These are phyloP conservation scores for Hypericum androsaemum DNA, from an alignment of 345 rosid species.

Conservation along the genomic window DNA sequence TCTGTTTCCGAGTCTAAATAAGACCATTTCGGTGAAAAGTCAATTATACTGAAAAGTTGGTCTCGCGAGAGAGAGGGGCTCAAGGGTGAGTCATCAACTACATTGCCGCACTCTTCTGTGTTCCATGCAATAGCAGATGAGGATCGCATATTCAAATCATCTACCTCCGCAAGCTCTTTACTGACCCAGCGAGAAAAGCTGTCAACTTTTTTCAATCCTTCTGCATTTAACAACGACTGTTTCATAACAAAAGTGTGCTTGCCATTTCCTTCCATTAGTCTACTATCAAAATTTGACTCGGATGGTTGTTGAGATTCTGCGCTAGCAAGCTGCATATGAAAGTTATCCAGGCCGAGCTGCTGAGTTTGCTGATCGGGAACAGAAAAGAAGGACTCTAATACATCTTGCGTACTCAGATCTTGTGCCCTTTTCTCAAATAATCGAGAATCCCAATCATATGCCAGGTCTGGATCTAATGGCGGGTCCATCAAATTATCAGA, in stretches of 20 bases:
- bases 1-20: conserved; percentile 49
- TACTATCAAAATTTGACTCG: conserved; percentile 29
- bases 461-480: conserved; percentile 31
- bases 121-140: conserved; percentile 63
- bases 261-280: conserved; percentile 35
- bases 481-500: conserved; percentile 29
- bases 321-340: conserved; percentile 19
- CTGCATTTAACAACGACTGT: conserved; percentile 43
- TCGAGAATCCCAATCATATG: conserved; percentile 31
- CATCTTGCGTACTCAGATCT: conserved; percentile 18
- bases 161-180: conserved; percentile 74
- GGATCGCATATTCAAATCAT: conserved; percentile 64
- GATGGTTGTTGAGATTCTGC: conserved; percentile 25
- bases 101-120: conserved; percentile 57
- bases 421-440: conserved; percentile 41
- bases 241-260: conserved; percentile 27
- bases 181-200: conserved; percentile 83
- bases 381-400: conserved; percentile 26
- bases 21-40: conserved; percentile 74
- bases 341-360: conserved; percentile 23
- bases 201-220: conserved; percentile 72
- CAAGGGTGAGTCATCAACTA: conserved; percentile 45
- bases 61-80: conserved; percentile 83
- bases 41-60: conserved; percentile 73
- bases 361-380: conserved; percentile 29